phyloP scores from a whole-genome alignment of 1,139 yeast species.

The Pichia sp. region DNA sequence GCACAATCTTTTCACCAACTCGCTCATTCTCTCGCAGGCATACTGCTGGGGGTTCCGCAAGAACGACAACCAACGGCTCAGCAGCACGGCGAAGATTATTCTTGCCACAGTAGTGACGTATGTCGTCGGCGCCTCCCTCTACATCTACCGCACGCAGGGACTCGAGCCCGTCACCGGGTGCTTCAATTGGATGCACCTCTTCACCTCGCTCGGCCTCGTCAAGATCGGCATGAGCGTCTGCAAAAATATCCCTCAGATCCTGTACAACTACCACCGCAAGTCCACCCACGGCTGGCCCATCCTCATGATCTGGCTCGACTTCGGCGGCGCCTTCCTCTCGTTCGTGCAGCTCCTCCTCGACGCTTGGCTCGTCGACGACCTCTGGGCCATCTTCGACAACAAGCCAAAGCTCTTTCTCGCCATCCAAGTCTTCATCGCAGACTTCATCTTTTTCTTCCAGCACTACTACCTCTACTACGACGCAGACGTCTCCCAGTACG shows the following conservation, averaged over 20 bases:
- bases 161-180: constrained; percentile 6
- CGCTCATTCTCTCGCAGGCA: constrained; percentile 28
- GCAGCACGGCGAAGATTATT: constrained; percentile 21
- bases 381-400: constrained; percentile 26
- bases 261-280: constrained; percentile 47
- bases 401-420: constrained; percentile 30
- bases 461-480: constrained; percentile 30
- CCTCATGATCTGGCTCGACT: constrained; percentile 31
- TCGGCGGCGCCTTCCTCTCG: constrained; percentile 29
- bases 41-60: constrained; percentile 30
- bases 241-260: constrained; percentile 50
- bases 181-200: constrained; percentile 29
- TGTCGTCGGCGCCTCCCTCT: constrained; percentile 12
- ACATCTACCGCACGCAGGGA: constrained; percentile 19
- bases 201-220: constrained; percentile 36
- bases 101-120: constrained; percentile 18
- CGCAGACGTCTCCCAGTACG: constrained; percentile 21
- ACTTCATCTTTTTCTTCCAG: constrained; percentile 28
- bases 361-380: constrained; percentile 23
- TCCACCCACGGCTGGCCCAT: constrained; percentile 49
- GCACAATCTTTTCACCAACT: constrained; percentile 28
- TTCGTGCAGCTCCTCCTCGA: constrained; percentile 29
- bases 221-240: constrained; percentile 47
- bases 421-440: constrained; percentile 28
- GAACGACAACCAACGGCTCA: constrained; percentile 29